phyloP scores from a whole-genome alignment of 495 filamentous ascomycete genomes.

The Jackrogersella minutella region DNA sequence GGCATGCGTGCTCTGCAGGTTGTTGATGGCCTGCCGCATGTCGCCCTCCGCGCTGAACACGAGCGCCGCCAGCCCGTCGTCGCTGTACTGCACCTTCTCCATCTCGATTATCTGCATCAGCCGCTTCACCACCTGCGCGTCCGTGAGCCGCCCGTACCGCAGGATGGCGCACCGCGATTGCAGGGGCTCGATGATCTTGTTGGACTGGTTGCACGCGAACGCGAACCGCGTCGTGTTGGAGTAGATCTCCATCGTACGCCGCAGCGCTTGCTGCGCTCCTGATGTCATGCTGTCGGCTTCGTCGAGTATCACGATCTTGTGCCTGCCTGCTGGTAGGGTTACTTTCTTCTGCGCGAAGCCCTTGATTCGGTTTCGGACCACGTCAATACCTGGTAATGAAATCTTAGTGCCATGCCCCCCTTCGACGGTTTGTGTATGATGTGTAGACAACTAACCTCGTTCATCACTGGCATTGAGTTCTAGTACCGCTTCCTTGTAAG shows the following conservation, averaged over 20 bases:
- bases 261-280: constrained; percentile 93
- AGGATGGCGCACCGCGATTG: constrained; percentile 97
- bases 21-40: constrained; percentile 99
- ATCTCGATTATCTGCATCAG: constrained; percentile 90
- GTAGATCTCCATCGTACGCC: constrained; percentile 99
- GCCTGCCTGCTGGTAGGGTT: constrained; percentile 85
- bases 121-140: constrained; percentile 88
- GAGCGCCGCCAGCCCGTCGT: constrained; percentile 93
- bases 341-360: constrained; percentile 99
- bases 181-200: constrained; percentile 99
- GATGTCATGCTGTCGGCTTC: constrained; percentile 98
- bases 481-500: constrained; percentile 97
- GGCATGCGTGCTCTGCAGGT: constrained; percentile 92
- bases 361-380: constrained; percentile 98
- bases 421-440: too few species aligned
- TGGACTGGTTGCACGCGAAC: constrained; percentile 97
- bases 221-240: constrained; percentile 95
- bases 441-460: constrained; percentile 64
- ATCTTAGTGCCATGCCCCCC: constrained; percentile 3
- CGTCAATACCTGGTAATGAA: constrained; percentile 77
- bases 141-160: constrained; percentile 90
- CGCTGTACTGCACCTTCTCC: constrained; percentile 84
- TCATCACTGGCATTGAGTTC: constrained; percentile 97
- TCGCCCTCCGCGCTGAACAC: constrained; percentile 98
- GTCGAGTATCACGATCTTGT: constrained; percentile 97